Evolutionary conservation across 345 rosid species (phyloP), one percentile per base, ranked within the genome.

Genomic region (Citrus trifoliata): DNA sequence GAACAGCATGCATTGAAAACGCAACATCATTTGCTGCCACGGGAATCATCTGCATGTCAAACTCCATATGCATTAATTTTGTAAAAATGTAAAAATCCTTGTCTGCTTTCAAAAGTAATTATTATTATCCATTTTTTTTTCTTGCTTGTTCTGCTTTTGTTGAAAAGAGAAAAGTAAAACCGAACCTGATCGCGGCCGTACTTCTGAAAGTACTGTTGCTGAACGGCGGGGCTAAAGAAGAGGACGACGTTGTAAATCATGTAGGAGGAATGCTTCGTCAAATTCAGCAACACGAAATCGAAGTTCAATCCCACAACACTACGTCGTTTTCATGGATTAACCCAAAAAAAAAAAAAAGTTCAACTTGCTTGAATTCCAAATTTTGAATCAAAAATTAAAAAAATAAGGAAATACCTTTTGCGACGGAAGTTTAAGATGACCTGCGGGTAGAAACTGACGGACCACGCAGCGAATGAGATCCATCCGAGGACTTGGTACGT

Each of bases 301-400:
- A 95, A 93, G 81, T 89, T 95, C 89, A 95, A 79, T n/a, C 99
- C 99, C 77, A 93, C 93, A 70, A 95, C 98, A 66, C 94, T 95
- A 80, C 28, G 28, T 63, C 21, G 42, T 14, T 48, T 63, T 22
- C 46, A 24, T 13, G 16, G 51, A 18, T 38, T 7, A 37, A 37
- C 0, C 2, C n/a, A n/a, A 33, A 33, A 38, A 38, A 18, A 27
- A 30, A 42, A 46, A 40, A 75, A 7, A 5, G 1, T 6, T 53
- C 9, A 28, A 53, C 30, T 10, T 7, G 0, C 22, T 10, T 67
- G 7, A 68, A n/a, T 68, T 51, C 24, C 21, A 67, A 55, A 60
- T 16, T 7, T 61, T 2, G 25, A 75, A 37, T 46, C 13, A 10
- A 64, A 67, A 69, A 4, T 2, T 1, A 40, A 46, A 71, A 5